Base-by-base conservation (phyloP, 2,329 filamentous ascomycete genomes). In the Alternaria arbusti region DNA sequence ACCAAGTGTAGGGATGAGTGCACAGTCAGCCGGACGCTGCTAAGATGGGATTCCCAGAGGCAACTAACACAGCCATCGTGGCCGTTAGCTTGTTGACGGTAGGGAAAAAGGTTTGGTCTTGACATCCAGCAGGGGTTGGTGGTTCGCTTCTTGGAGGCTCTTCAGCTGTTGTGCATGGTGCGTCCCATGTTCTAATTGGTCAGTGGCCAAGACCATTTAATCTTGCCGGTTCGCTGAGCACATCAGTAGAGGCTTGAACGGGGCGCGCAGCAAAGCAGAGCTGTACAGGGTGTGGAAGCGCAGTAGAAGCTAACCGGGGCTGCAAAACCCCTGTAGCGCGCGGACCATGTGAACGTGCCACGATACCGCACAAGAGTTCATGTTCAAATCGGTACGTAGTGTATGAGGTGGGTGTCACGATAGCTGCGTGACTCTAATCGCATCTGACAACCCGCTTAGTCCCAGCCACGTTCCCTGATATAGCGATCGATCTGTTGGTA, bases 51-150 rank as follows among this genome's bases (percentile, higher is more conserved):
- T 61, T 67, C 66, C 67, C 65, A 58, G 72, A 67, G 64, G 63
- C 68, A 73, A 70, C 65, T 72, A 78, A 72, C 75, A 78, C 74
- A 78, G 77, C 77, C 76, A 73, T 77, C 68, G 69, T 72, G 68
- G 68, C 72, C 65, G 62, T 71, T 74, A 73, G 65, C 68, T 73
- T 73, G 70, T 73, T 57, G 67, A 68, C 64, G 63, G 64, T 65
- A 65, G 65, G 68, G 64, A 68, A 70, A 73, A 69, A 72, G 69
- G 68, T 71, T 73, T 67, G 69, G 69, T 54, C 63, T 57, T 71
- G 69, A 70, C 61, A 63, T 65, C 68, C 67, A 69, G 70, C 76
- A 74, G 71, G 70, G 70, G 57, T 74, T 63, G 58, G 64, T 68
- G 61, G 55, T 69, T 74, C 57, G 69, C 70, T 73, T 69, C 69